Evolutionary conservation across 2,329 filamentous ascomycete species (phyloP).

Genomic region (Diaporthe australafricana): DNA sequence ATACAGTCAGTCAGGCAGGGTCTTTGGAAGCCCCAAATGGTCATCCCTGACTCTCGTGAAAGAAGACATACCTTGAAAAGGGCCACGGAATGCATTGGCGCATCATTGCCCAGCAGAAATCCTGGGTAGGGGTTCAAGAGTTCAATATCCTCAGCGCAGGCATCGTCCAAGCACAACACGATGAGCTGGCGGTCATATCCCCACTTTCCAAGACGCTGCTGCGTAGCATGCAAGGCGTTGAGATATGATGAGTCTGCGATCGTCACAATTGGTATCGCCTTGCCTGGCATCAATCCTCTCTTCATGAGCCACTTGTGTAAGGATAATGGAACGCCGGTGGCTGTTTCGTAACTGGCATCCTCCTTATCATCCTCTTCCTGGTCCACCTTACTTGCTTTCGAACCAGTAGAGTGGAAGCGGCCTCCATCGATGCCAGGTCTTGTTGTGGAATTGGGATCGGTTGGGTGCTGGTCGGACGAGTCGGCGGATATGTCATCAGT

Average conservation of each 20-base stretch:
- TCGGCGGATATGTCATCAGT: neutral
- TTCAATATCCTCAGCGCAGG: neutral
- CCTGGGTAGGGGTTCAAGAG: neutral
- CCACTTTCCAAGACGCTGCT: neutral
- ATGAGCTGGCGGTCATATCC: neutral
- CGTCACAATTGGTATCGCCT: neutral
- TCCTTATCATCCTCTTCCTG: neutral
- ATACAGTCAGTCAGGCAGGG: neutral
- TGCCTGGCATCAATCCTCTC: neutral
- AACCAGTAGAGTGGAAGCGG: neutral
- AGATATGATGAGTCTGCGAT: neutral
- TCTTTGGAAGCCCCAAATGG: too few species aligned
- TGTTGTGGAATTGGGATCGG: neutral
- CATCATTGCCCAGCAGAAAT: neutral
- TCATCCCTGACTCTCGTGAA: rapidly evolving
- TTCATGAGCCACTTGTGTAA: neutral
- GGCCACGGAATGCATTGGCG: neutral
- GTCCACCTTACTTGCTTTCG: neutral
- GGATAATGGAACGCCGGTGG: neutral
- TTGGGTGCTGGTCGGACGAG: neutral
- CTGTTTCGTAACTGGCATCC: neutral
- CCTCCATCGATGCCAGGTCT: neutral
- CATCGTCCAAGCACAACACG: neutral
- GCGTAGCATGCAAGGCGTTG: neutral
- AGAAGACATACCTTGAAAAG: slow-evolving; percentile 1